Evolutionary conservation across 2,329 filamentous ascomycete species (phyloP).

Genomic region (Dendrostoma leiphaemia): DNA sequence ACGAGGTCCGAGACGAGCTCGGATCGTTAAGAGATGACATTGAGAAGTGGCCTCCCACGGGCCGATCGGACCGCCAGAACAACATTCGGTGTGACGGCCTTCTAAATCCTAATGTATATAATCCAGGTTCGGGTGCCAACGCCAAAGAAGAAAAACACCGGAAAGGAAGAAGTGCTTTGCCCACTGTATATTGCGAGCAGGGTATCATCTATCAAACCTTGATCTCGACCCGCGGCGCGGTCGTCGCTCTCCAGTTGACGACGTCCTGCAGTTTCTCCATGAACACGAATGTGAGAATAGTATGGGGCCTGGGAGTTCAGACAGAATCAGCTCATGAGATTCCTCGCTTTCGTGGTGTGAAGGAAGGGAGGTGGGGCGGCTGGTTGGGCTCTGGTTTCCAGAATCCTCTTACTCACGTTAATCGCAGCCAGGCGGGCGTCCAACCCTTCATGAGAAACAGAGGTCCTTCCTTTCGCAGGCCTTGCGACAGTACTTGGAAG

Average conservation of each 20-base stretch:
- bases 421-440: constrained; percentile 42
- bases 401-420: constrained; percentile 36
- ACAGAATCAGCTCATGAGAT: no score
- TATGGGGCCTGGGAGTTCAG: constrained; percentile 43
- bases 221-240: constrained; percentile 4
- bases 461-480: constrained; percentile 36
- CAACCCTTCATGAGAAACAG: constrained; percentile 45
- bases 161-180: neutral
- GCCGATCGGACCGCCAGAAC: no score
- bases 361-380: no score
- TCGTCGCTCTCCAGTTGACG: constrained; percentile 10
- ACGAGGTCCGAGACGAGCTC: no score
- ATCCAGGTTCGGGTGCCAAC: no score
- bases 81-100: no score
- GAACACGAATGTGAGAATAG: constrained; percentile 44
- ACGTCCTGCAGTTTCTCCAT: constrained; percentile 42
- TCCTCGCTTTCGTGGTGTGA: no score
- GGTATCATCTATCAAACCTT: constrained; percentile 2
- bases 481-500: constrained; percentile 30
- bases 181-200: neutral
- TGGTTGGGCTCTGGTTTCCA: no score
- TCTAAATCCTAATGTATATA: no score
- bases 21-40: no score
- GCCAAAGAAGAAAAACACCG: neutral
- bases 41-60: no score